A percentile compares a stretch with the other conserved stretches of the same genome.
These are phyloP conservation scores for Malus sieversii DNA, from an alignment of 306 rosid genomes.

Conservation along the genomic window DNA sequence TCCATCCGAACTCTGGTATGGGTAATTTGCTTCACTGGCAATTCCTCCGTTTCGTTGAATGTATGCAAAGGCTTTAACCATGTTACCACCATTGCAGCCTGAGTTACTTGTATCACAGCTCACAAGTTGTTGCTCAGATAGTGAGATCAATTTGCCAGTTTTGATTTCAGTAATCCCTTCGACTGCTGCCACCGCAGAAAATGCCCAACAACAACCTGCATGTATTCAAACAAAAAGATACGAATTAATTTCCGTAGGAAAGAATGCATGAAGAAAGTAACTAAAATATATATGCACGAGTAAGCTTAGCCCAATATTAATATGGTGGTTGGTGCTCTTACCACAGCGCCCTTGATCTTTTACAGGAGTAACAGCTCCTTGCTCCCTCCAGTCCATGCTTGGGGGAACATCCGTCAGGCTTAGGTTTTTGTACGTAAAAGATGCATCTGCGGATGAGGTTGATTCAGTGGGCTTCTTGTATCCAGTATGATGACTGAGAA, in stretches of 20 bases:
- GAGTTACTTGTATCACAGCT: constrained; percentile 33
- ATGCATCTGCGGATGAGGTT: too few species aligned
- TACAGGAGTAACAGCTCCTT: constrained; percentile 32
- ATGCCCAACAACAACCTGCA: constrained; percentile 35
- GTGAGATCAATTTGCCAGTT: constrained; percentile 20
- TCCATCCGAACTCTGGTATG: constrained; percentile 26
- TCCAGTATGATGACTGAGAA: too few species aligned
- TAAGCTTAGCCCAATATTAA: too few species aligned
- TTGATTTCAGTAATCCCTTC: constrained; percentile 27
- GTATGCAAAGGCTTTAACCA: constrained; percentile 39
- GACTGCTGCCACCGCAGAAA: constrained; percentile 37
- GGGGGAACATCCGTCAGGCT: constrained; percentile 1
- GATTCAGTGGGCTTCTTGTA: too few species aligned
- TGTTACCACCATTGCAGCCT: constrained; percentile 35
- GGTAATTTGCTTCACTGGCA: constrained; percentile 22
- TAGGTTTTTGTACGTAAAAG: constrained; percentile 29
- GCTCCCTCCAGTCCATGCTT: constrained; percentile 25
- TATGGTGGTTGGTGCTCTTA: background rate
- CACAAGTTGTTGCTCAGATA: constrained; percentile 39
- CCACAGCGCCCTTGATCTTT: constrained; percentile 37
- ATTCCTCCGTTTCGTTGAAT: constrained; percentile 26
- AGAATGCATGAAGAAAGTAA: background rate
- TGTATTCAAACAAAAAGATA: background rate
- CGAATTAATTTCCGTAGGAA: too few species aligned
- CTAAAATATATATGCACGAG: too few species aligned